A percentile compares a stretch with the other conserved stretches of the same genome.
These are phyloP conservation scores for Antrodiella citrinella DNA, from an alignment of 768 basidiomycete species.

Conservation along the genomic window DNA sequence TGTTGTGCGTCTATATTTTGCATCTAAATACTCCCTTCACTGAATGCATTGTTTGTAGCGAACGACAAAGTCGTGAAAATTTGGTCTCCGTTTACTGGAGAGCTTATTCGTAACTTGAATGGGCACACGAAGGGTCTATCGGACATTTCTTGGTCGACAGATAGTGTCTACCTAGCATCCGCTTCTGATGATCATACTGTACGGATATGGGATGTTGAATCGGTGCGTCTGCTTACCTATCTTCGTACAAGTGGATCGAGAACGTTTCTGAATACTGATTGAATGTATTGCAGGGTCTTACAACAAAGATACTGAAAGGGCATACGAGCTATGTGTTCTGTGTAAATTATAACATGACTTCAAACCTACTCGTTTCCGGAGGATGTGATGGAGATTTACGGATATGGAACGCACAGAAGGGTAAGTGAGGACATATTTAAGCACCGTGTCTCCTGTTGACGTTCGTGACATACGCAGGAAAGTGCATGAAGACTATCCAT, in stretches of 20 bases:
- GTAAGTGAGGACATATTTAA: conserved; percentile 30
- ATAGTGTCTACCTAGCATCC: conserved; percentile 77
- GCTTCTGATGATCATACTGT: conserved; percentile 90
- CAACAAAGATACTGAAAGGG: conserved; percentile 64
- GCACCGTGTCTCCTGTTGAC: background rate
- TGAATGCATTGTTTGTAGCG: conserved; percentile 32
- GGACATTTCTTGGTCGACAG: conserved; percentile 83
- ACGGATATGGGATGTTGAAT: conserved; percentile 82
- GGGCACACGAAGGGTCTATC: conserved; percentile 82
- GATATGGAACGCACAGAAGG: conserved; percentile 85
- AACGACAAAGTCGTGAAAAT: conserved; percentile 75
- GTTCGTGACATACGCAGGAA: conserved; percentile 40
- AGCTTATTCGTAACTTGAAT: conserved; percentile 63
- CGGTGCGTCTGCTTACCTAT: conserved; percentile 35
- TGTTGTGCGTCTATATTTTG: conserved; percentile 73
- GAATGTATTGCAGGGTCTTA: conserved; percentile 43
- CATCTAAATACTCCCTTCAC: background rate
- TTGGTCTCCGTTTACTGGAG: conserved; percentile 76
- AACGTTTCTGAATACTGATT: background rate
- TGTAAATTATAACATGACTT: conserved; percentile 82
- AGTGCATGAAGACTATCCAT: conserved; percentile 77
- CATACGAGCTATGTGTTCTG: conserved; percentile 90
- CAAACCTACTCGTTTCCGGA: conserved; percentile 86
- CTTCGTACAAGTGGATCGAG: background rate
- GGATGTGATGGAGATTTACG: conserved; percentile 88